phyloP scores from a whole-genome alignment of 2,329 filamentous ascomycete species.

The Pestalotiopsis fici region DNA sequence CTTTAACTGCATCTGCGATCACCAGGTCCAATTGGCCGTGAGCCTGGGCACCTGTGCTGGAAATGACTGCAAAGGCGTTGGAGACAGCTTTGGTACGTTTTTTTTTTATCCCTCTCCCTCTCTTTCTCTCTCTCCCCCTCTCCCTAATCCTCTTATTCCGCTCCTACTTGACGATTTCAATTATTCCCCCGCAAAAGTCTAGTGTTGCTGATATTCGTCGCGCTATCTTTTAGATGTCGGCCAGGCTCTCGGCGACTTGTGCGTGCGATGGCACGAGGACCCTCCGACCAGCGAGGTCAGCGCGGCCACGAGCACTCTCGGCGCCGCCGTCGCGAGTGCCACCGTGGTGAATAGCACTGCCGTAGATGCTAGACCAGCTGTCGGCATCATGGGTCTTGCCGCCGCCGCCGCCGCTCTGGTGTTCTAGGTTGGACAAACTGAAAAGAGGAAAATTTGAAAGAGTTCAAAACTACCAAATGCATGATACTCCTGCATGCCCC shows the following conservation, averaged over 20 bases:
- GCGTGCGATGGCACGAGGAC: background rate
- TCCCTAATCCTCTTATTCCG: no score
- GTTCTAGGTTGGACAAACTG: no score
- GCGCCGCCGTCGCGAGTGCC: background rate
- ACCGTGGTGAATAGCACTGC: background rate
- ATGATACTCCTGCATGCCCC: no score
- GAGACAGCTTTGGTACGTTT: background rate
- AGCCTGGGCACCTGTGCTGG: background rate
- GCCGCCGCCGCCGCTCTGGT: background rate
- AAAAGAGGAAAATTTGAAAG: no score
- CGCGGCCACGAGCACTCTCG: constrained; percentile 1
- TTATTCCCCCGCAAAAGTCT: no score
- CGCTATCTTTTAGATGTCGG: background rate
- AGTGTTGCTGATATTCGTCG: no score
- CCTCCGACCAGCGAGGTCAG: background rate
- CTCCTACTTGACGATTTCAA: no score
- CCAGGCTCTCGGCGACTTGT: background rate
- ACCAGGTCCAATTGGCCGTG: background rate
- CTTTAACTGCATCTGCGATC: background rate
- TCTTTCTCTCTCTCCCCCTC: no score
- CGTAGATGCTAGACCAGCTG: background rate
- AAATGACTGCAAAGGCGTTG: background rate
- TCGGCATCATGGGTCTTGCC: background rate
- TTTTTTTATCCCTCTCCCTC: no score
- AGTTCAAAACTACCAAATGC: no score